These are phyloP conservation scores for Sesbania bispinosa DNA, from an alignment of 306 rosid species.

Conservation along the genomic window DNA sequence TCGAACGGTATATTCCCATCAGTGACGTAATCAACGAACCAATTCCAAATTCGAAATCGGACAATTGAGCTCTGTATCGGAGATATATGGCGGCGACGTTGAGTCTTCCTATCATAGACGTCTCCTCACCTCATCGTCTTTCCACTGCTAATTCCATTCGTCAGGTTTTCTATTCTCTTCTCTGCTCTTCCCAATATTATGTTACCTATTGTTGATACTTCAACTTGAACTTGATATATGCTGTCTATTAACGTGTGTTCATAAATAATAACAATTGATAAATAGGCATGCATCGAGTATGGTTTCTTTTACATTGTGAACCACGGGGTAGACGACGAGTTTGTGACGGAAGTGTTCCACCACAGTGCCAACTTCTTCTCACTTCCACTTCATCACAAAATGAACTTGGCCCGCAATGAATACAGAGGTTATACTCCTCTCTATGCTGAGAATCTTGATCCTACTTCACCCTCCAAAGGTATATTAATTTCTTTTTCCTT, in stretches of 20 bases:
- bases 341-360: slow-evolving; percentile 36
- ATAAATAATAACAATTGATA: not conserved
- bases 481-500: not conserved
- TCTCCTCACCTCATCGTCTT: slow-evolving; percentile 51
- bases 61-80: no score
- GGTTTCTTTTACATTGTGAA: slow-evolving; percentile 90
- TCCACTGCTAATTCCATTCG: slow-evolving; percentile 58
- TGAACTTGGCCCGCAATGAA: slow-evolving; percentile 52
- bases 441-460: slow-evolving; percentile 61
- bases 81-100: slow-evolving; percentile 38
- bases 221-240: no score
- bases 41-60: slow-evolving; percentile 30
- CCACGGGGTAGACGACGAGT: slow-evolving; percentile 63
- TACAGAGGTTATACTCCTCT: slow-evolving; percentile 75
- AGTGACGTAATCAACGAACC: no score
- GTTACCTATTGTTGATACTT: no score
- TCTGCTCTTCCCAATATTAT: no score
- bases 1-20: no score
- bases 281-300: slow-evolving; percentile 64
- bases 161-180: slow-evolving; percentile 39
- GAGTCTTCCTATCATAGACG: slow-evolving; percentile 64
- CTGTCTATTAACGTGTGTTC: no score
- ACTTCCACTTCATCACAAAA: slow-evolving; percentile 54
- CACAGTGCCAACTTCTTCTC: slow-evolving; percentile 60
- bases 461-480: slow-evolving; percentile 57